These are phyloP conservation scores for Agrocybe chaxingu DNA, from an alignment of 768 basidiomycete species.

Conservation along the genomic window DNA sequence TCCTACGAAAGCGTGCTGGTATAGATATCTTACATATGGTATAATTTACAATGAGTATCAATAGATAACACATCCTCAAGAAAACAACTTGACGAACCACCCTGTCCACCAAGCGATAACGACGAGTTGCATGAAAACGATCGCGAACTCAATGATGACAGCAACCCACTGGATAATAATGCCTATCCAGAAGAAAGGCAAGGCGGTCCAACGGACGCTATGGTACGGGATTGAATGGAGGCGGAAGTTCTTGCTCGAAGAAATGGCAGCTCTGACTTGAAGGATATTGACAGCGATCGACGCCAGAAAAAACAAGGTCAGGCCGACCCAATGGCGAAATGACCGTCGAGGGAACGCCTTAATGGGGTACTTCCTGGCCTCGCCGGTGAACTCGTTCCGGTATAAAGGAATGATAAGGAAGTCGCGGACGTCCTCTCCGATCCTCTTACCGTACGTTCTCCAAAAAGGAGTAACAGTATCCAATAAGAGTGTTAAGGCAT, in stretches of 20 bases:
- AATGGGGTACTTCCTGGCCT: constrained; percentile 65
- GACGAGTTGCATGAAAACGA: constrained; percentile 56
- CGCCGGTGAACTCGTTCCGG: constrained; percentile 81
- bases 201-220: constrained; percentile 58
- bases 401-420: constrained; percentile 83
- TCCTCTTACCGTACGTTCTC: constrained; percentile 79
- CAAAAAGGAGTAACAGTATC: constrained; percentile 79
- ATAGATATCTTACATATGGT: constrained; percentile 12
- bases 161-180: constrained; percentile 69
- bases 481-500: constrained; percentile 69
- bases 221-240: constrained; percentile 57
- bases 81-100: constrained; percentile 57
- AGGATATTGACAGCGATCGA: constrained; percentile 50
- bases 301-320: constrained; percentile 47
- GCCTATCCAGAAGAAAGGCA: constrained; percentile 63
- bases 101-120: constrained; percentile 74
- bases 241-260: constrained; percentile 49
- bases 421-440: constrained; percentile 75
- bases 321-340: constrained; percentile 63
- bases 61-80: constrained; percentile 19
- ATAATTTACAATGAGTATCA: constrained; percentile 17
- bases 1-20: no score
- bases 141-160: constrained; percentile 52
- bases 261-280: constrained; percentile 56
- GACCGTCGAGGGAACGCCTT: constrained; percentile 58